phyloP scores from a whole-genome alignment of 202 grass and related monocot species.

The Musa balbisiana region DNA sequence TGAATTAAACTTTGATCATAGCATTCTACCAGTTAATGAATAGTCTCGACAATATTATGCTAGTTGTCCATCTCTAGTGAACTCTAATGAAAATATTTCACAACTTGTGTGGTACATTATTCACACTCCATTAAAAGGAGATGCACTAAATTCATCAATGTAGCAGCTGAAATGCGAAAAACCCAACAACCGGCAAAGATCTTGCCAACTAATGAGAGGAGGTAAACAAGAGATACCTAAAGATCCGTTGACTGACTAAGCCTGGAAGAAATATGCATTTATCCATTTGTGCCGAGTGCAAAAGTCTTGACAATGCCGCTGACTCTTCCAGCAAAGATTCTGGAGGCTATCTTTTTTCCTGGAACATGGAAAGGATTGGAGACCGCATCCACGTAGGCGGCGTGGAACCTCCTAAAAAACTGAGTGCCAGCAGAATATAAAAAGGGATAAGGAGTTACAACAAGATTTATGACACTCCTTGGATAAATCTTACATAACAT shows the following conservation, averaged over 20 bases:
- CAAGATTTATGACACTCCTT: not conserved
- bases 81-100: too few relatives aligned
- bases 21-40: too few relatives aligned
- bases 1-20: too few relatives aligned
- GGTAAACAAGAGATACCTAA: not conserved
- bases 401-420: constrained; percentile 98
- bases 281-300: constrained; percentile 40
- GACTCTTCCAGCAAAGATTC: constrained; percentile 75
- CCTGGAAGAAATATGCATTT: constrained; percentile 2
- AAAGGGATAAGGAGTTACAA: not conserved
- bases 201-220: not conserved
- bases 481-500: not conserved
- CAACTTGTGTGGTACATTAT: too few relatives aligned
- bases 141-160: not conserved
- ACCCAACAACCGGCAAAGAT: not conserved
- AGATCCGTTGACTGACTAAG: not conserved
- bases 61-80: too few relatives aligned
- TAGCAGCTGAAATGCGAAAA: not conserved
- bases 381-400: constrained; percentile 72
- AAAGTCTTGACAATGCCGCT: constrained; percentile 79
- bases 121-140: not conserved
- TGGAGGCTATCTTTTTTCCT: constrained; percentile 92
- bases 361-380: constrained; percentile 96
- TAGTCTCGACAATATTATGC: too few relatives aligned
- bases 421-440: constrained; percentile 23